Evolutionary conservation across 495 filamentous ascomycete genomes (phyloP).

Genomic region (Neurospora hispaniola): DNA sequence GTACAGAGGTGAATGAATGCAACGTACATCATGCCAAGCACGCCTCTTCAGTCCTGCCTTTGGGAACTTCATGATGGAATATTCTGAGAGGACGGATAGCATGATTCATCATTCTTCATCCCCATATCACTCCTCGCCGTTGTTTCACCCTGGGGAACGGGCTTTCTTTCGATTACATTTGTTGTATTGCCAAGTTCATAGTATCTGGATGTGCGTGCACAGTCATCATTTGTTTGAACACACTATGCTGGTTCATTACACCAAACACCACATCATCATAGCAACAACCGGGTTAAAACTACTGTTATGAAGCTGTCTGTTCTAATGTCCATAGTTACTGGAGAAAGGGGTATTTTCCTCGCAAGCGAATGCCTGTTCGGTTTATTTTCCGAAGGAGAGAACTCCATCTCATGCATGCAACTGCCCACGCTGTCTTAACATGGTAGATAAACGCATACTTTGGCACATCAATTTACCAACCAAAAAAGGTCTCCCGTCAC

Average conservation of each 20-base stretch:
- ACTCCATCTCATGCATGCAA: not conserved
- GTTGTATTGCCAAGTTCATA: not conserved
- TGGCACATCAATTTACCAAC: not conserved
- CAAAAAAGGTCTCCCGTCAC: not conserved
- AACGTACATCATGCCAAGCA: not conserved
- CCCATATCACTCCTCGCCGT: not conserved
- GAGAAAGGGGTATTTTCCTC: not conserved
- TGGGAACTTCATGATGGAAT: not conserved
- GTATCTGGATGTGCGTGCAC: not conserved
- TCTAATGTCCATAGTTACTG: not conserved
- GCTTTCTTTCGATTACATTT: not conserved
- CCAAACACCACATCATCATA: not conserved
- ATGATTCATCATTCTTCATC: not conserved
- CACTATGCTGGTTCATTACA: not conserved
- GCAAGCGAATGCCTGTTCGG: not conserved
- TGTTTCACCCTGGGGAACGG: not conserved
- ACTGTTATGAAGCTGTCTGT: not conserved
- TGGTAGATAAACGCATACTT: not conserved
- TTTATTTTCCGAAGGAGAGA: not conserved
- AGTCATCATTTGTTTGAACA: not conserved
- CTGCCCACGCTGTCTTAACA: not conserved
- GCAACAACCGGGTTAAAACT: not conserved
- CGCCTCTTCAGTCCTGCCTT: not conserved
- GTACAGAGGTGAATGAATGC: not conserved
- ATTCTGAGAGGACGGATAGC: not conserved